These are phyloP conservation scores for Carex pumila DNA, from an alignment of 176 grass and related monocot genomes.

Conservation along the genomic window DNA sequence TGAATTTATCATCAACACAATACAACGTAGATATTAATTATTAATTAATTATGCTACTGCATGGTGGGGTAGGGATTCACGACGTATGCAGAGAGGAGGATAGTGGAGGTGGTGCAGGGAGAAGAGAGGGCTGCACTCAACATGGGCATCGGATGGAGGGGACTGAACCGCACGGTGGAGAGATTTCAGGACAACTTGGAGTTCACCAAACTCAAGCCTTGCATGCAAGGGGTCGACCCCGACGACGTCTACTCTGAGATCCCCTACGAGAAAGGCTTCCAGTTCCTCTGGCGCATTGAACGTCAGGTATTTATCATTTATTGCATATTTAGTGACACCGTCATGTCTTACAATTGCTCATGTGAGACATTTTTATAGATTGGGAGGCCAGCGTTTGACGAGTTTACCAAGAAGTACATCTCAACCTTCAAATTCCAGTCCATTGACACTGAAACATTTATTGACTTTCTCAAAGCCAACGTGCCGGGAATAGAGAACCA, in stretches of 20 bases:
- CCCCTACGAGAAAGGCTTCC: constrained; percentile 96
- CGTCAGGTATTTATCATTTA: constrained; percentile 40
- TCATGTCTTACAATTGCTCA: not conserved
- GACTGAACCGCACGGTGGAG: constrained; percentile 67
- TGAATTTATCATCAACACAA: not conserved
- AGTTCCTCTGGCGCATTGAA: constrained; percentile 94
- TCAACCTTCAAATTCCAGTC: constrained; percentile 92
- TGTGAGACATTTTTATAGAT: constrained; percentile 36
- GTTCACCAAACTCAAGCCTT: constrained; percentile 88
- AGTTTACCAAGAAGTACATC: constrained; percentile 90
- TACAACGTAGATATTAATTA: too few relatives aligned
- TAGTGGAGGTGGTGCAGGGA: constrained; percentile 90
- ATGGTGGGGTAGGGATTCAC: constrained; percentile 60
- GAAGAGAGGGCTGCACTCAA: constrained; percentile 71
- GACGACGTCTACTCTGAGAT: constrained; percentile 85
- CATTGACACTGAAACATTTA: constrained; percentile 83
- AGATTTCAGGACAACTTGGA: constrained; percentile 96
- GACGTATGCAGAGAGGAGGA: constrained; percentile 89
- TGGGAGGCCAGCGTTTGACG: constrained; percentile 76
- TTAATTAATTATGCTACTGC: too few relatives aligned
- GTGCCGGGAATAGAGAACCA: constrained; percentile 77
- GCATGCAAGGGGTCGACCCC: constrained; percentile 73
- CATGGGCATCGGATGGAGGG: constrained; percentile 80
- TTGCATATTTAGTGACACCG: too few relatives aligned
- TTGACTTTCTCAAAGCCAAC: constrained; percentile 76